Conservation (phyloP, 2,329 filamentous ascomycete genomes). For the Penicillium sp. region DNA sequence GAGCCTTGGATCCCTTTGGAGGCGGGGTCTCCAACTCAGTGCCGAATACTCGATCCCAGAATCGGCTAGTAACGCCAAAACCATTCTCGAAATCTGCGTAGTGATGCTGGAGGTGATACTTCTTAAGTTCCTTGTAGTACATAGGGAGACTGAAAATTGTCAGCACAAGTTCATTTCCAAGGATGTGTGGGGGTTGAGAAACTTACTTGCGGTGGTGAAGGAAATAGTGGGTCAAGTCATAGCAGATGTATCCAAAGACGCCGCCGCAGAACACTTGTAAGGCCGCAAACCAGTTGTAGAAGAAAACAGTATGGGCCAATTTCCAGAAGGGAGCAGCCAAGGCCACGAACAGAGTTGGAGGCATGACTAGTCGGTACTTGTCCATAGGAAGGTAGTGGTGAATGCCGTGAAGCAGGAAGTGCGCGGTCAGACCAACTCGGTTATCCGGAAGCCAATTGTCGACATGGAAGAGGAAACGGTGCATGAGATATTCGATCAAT, state of each 20-base stretch:
- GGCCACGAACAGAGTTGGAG: conserved; percentile 78
- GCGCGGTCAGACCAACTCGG: conserved; percentile 76
- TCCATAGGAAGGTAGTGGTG: conserved; percentile 99
- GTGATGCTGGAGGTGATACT: conserved; percentile 95
- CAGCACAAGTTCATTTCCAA: neutral
- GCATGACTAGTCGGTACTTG: conserved; percentile 95
- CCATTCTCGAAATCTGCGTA: conserved; percentile 98
- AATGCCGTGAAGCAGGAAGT: conserved; percentile 94
- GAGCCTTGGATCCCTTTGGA: conserved; percentile 37
- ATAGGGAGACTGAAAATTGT: conserved; percentile 64
- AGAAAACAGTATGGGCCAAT: conserved; percentile 79
- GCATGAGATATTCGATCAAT: conserved; percentile 82
- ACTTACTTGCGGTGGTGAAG: conserved; percentile 85
- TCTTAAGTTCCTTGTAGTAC: conserved; percentile 92
- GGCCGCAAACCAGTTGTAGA: conserved; percentile 79
- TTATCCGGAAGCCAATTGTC: conserved; percentile 91
- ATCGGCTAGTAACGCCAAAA: conserved; percentile 92
- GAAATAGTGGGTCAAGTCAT: conserved; percentile 98
- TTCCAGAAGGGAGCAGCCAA: conserved; percentile 92
- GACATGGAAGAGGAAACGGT: conserved; percentile 90
- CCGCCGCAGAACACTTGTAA: conserved; percentile 81
- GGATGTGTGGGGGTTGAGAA: neutral
- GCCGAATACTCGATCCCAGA: conserved; percentile 93
- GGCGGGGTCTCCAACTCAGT: conserved; percentile 66
- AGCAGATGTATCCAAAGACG: conserved; percentile 93